Base-by-base conservation (phyloP, 371 early-diverging fungal species). In the Mucor plumbeus region DNA sequence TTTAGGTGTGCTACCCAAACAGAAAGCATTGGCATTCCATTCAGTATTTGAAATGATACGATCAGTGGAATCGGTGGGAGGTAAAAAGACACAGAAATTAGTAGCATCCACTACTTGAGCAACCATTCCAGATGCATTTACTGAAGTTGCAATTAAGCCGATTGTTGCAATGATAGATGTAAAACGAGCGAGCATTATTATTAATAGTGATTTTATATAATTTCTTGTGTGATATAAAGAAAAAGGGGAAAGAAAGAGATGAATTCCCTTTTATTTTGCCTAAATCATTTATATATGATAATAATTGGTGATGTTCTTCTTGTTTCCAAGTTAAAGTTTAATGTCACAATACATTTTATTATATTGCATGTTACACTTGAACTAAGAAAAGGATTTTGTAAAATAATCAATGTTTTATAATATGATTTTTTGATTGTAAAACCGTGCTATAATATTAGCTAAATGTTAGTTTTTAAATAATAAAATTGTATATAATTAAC, bases 61-160 rank as follows among this genome's bases (percentile, higher is more conserved):
- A 48, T 78, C 70, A 5, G 70, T 70, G 0, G 69, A 65, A 14
- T 72, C 76, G n/a, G 70, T 9, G 39, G 84, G 86, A 7, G 88
- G 88, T 34, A 88, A 64, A 57, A 86, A 86, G 3, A 81, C 65
- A 68, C 88, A 88, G 41, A 82, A 86, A 58, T 82, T 73, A 63
- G 63, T 69, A 8, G 68, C 78, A 60, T 78, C 80, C 21, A 78
- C 70, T 5, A 88, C 63, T 59, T 80, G 79, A 17, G 72, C 75
- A 65, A 74, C 64, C 57, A 67, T 55, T 7, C 69, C 75, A 61
- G 65, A 59, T 26, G 78, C 72, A 63, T 44, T 40, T 38, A 68
- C 74, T 41, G 59, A 34, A 6, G 60, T 14, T 13, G 64, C 58
- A 36, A 64, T 21, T 4, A 64, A 36, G 19, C 59, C 13, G 13